Conservation (phyloP, 2,329 filamentous ascomycete genomes). For the Cladosporium phlei region DNA sequence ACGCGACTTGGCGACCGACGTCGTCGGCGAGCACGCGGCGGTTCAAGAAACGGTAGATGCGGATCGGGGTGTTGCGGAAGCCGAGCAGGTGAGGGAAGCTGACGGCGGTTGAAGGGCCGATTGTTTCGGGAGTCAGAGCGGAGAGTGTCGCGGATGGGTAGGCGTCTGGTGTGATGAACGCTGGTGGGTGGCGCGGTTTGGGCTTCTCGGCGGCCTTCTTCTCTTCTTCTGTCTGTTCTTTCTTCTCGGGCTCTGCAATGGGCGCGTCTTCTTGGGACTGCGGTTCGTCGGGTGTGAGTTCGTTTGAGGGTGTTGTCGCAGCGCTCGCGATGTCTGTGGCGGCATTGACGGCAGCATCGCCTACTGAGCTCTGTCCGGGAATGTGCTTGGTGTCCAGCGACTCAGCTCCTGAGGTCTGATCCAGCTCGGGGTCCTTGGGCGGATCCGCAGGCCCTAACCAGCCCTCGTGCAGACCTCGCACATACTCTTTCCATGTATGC, state of each 20-base stretch:
- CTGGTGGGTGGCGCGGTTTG: constrained; percentile 57
- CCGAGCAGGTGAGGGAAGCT: constrained; percentile 86
- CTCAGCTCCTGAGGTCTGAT: constrained; percentile 13
- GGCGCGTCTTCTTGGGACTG: constrained; percentile 25
- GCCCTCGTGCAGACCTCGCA: constrained; percentile 88
- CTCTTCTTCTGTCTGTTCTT: constrained; percentile 39
- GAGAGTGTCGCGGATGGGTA: constrained; percentile 66
- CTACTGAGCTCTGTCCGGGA: constrained; percentile 22
- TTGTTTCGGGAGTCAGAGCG: constrained; percentile 59
- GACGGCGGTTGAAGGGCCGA: constrained; percentile 69
- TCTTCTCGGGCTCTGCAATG: constrained; percentile 26
- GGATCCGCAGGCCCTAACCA: constrained; percentile 82
- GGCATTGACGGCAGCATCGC: constrained; percentile 26
- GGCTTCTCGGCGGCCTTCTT: constrained; percentile 37
- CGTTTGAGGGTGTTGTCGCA: constrained; percentile 7
- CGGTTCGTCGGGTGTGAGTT: constrained; percentile 8
- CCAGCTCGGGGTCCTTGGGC: constrained; percentile 39
- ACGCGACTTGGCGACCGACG: constrained; percentile 81
- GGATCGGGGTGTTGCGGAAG: constrained; percentile 81
- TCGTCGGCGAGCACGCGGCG: constrained; percentile 79
- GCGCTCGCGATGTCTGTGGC: constrained; percentile 16
- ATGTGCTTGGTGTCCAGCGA: constrained; percentile 16
- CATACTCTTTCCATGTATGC: constrained; percentile 96
- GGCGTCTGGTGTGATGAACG: constrained; percentile 68
- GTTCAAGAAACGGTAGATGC: constrained; percentile 83